Evolutionary conservation across 805 yeast species (phyloP).

Genomic region (Groenewaldozyma tartarivorans): DNA sequence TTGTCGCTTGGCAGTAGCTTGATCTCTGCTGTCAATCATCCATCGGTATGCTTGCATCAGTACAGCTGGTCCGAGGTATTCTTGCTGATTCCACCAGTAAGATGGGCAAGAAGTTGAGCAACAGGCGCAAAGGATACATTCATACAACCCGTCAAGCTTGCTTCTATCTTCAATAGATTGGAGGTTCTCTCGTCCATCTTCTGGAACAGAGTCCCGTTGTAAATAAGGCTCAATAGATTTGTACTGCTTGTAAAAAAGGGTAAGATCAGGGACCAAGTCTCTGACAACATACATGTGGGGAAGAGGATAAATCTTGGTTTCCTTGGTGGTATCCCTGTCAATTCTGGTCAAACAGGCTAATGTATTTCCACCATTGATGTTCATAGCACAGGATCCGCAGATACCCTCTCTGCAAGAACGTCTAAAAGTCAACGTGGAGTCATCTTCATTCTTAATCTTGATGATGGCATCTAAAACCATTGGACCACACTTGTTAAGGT

Average conservation of each 20-base stretch:
- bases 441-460: slow-evolving; percentile 95
- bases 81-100: slow-evolving; percentile 99
- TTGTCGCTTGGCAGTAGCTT: slow-evolving; percentile 72
- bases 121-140: slow-evolving; percentile 97
- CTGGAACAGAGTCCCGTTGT: slow-evolving; percentile 72
- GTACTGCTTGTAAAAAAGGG: slow-evolving; percentile 96
- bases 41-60: slow-evolving; percentile 99
- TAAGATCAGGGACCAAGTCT: slow-evolving; percentile 95
- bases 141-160: slow-evolving; percentile 93
- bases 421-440: slow-evolving; percentile 89
- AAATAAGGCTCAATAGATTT: slow-evolving; percentile 95
- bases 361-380: slow-evolving; percentile 95
- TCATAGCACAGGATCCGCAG: slow-evolving; percentile 99
- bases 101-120: slow-evolving; percentile 99
- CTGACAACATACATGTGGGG: slow-evolving; percentile 98
- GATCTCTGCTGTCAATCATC: slow-evolving; percentile 95
- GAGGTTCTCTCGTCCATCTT: slow-evolving; percentile 85
- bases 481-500: slow-evolving; percentile 90
- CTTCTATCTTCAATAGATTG: slow-evolving; percentile 89
- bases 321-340: slow-evolving; percentile 66
- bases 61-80: slow-evolving; percentile 97
- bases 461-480: slow-evolving; percentile 94
- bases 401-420: slow-evolving; percentile 99
- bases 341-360: slow-evolving; percentile 94
- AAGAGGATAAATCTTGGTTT: slow-evolving; percentile 84